Evolutionary conservation across 78 protist species (phyloP), one percentile per base, ranked within the genome.

Genomic region (Dictyostelium purpureum): DNA sequence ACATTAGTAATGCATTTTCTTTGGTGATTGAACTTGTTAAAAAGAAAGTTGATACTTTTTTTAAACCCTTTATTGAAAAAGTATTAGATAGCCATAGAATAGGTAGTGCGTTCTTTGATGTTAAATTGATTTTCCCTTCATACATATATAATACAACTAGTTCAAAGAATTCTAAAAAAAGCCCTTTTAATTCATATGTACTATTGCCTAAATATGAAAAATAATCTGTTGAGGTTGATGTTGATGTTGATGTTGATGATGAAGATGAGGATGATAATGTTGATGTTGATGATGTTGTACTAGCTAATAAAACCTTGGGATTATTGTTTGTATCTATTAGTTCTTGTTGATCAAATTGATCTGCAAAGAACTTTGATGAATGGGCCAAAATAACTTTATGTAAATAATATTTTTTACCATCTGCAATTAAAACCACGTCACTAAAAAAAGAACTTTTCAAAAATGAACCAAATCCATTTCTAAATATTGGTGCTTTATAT

Each of bases 301-400:
- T n/a, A n/a, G n/a, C n/a, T n/a, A n/a, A n/a, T n/a, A n/a, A n/a
- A n/a, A n/a, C n/a, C n/a, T n/a, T n/a, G n/a, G n/a, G n/a, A n/a
- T n/a, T n/a, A n/a, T n/a, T n/a, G n/a, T n/a, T n/a, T n/a, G n/a
- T n/a, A n/a, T n/a, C n/a, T n/a, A n/a, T n/a, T n/a, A n/a, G n/a
- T 67, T 38, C 75, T 40, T 33, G 42, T 19, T 19, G n/a, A 33
- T 85, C 91, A 35, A 85, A 85, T 14, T 33, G 66, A 33, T 85
- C 91, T 10, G 94, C 43, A 21, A 89, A 89, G 33, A 65, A 79
- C 51, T 89, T 76, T 21, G 94, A 89, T 18, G 89, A 89, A 65
- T 89, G 80, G 0, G 89, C 78, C 12, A 89, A 63, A 14, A 89
- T 89, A 4, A 89, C 94, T 24, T 78, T 82, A 63, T 89, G 94